phyloP scores from a whole-genome alignment of 768 basidiomycete species.

The Suillus weaverae region DNA sequence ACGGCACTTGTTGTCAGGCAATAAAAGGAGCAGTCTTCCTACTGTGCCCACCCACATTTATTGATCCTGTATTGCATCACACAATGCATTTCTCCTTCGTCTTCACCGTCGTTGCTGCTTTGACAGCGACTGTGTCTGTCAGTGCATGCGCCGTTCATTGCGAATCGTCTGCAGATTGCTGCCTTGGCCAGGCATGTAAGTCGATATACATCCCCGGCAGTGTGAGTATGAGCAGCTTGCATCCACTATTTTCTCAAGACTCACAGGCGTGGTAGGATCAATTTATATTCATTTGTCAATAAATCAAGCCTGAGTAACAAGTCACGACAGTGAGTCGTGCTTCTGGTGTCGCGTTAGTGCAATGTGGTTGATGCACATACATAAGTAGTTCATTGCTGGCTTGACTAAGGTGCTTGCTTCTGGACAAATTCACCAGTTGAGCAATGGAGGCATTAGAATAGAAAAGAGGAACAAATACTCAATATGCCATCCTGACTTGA shows the following conservation, averaged over 20 bases:
- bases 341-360: not conserved
- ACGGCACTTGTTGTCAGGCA: not conserved
- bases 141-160: not conserved
- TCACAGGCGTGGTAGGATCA: not conserved
- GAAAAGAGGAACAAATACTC: not conserved
- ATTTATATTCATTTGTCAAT: not conserved
- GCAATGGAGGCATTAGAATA: not conserved
- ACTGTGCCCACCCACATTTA: not conserved
- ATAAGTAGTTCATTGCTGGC: not conserved
- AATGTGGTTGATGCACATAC: not conserved
- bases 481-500: not conserved
- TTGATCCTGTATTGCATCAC: not conserved
- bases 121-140: not conserved
- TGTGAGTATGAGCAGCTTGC: not conserved
- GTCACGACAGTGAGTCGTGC: not conserved
- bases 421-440: not conserved
- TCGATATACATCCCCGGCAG: not conserved
- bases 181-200: not conserved
- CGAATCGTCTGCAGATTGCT: not conserved
- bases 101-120: not conserved
- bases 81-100: not conserved
- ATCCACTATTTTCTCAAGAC: not conserved
- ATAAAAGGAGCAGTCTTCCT: not conserved
- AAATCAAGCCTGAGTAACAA: not conserved
- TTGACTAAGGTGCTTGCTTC: not conserved